Conservation (phyloP, 2,329 filamentous ascomycete species). For the Colletotrichum karsti region DNA sequence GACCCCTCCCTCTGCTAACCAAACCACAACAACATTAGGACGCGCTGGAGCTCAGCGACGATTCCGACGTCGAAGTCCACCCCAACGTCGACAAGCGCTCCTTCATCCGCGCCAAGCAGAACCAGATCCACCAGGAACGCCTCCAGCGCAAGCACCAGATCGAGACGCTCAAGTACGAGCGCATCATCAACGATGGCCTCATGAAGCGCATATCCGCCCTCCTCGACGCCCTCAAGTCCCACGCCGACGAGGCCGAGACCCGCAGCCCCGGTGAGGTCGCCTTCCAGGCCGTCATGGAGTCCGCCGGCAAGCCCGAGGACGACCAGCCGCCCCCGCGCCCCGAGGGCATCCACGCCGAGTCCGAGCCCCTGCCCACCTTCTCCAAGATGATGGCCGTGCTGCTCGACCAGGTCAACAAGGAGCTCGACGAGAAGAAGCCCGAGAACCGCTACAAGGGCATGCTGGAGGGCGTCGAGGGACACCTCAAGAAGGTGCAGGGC, state of each 20-base stretch:
- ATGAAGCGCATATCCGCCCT: conserved; percentile 84
- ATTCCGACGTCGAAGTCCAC: conserved; percentile 97
- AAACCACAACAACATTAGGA: conserved; percentile 60
- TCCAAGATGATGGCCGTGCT: conserved; percentile 99
- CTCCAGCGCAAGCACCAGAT: conserved; percentile 88
- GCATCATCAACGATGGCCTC: conserved; percentile 90
- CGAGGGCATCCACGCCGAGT: conserved; percentile 79
- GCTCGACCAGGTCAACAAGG: conserved; percentile 89
- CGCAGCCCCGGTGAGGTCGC: conserved; percentile 81
- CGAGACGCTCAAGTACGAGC: conserved; percentile 90
- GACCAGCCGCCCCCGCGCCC: conserved; percentile 79
- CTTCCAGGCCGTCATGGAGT: conserved; percentile 89
- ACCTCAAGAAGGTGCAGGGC: conserved; percentile 79
- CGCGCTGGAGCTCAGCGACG: conserved; percentile 94
- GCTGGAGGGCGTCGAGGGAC: conserved; percentile 78
- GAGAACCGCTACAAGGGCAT: conserved; percentile 76
- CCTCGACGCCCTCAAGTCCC: conserved; percentile 76
- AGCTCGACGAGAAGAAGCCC: conserved; percentile 79
- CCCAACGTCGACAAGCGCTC: conserved; percentile 98
- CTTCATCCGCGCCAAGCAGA: conserved; percentile 98
- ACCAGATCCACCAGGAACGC: conserved; percentile 93
- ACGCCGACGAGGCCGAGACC: conserved; percentile 73
- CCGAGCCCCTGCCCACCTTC: conserved; percentile 81
- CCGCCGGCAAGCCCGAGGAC: conserved; percentile 75
- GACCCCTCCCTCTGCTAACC: conserved; percentile 10